Percentiles rank a stretch among this genome's conserved stretches.
Evolutionary conservation across 78 protist species (phyloP).

Genomic region (Planoprotostelium fungivorum): DNA sequence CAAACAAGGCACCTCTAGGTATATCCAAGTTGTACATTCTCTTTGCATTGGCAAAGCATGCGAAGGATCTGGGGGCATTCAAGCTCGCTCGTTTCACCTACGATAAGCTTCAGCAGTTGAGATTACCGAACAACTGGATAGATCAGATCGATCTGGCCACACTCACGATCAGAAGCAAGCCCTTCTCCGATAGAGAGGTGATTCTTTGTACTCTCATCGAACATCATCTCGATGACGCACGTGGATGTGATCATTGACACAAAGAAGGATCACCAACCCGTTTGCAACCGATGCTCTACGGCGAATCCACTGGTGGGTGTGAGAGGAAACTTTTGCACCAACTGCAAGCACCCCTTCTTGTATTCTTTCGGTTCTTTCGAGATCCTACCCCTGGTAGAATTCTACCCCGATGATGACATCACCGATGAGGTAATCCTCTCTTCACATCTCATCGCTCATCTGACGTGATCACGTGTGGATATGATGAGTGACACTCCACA

Average conservation of each 20-base stretch:
- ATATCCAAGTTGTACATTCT: constrained; percentile 8
- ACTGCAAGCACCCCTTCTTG: constrained; percentile 55
- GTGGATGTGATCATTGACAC: neutral
- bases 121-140: constrained; percentile 11
- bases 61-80: constrained; percentile 17
- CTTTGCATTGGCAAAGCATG: constrained; percentile 37
- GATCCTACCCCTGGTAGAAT: constrained; percentile 63
- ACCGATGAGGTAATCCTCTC: constrained; percentile 15
- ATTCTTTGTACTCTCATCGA: too few species aligned
- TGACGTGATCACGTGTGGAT: neutral
- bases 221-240: too few species aligned
- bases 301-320: constrained; percentile 22
- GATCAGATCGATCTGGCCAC: constrained; percentile 25
- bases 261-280: constrained; percentile 24
- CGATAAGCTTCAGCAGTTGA: constrained; percentile 14
- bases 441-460: neutral
- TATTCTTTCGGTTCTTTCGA: constrained; percentile 42
- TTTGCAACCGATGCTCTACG: constrained; percentile 47
- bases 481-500: too few species aligned
- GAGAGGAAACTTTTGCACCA: constrained; percentile 12
- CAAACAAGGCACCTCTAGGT: constrained; percentile 23
- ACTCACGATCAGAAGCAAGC: constrained; percentile 23
- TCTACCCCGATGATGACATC: constrained; percentile 13
- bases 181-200: constrained; percentile 41
- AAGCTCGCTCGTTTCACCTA: constrained; percentile 20